A percentile compares a stretch with the other conserved stretches of the same genome.
Conservation (phyloP, 2,329 filamentous ascomycete species). For the Kalmusia sp. region DNA sequence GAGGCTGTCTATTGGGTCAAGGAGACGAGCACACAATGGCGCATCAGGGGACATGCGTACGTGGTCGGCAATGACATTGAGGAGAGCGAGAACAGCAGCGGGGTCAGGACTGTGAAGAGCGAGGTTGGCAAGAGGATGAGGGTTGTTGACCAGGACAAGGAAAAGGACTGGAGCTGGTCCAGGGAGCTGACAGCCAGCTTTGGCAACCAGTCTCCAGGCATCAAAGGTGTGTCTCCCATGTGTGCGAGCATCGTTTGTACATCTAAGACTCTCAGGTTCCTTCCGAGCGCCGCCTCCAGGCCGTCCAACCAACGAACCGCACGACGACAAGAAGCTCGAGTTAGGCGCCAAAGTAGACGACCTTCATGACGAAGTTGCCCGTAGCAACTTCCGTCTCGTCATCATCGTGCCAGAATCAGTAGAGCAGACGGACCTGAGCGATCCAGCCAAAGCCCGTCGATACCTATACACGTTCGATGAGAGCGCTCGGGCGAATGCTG, state of each 20-base stretch:
- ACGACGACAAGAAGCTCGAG: slow-evolving; percentile 52
- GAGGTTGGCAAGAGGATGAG: slow-evolving; percentile 71
- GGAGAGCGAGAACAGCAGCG: slow-evolving; percentile 59
- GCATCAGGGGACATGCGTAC: slow-evolving; percentile 78
- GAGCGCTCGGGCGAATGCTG: slow-evolving; percentile 48
- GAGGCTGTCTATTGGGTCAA: slow-evolving; percentile 86
- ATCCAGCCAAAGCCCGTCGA: slow-evolving; percentile 68
- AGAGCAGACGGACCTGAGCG: slow-evolving; percentile 75
- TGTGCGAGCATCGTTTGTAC: background rate
- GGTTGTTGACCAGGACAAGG: slow-evolving; percentile 52
- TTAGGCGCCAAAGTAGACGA: slow-evolving; percentile 72
- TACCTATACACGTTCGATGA: slow-evolving; percentile 71
- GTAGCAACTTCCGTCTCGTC: slow-evolving; percentile 83
- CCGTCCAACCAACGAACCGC: slow-evolving; percentile 53
- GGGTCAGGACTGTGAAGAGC: slow-evolving; percentile 64
- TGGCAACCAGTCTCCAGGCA: slow-evolving; percentile 82
- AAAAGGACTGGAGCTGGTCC: slow-evolving; percentile 74
- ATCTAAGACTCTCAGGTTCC: slow-evolving; percentile 58
- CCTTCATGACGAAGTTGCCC: slow-evolving; percentile 72
- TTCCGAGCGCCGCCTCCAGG: slow-evolving; percentile 65
- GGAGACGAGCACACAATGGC: slow-evolving; percentile 79
- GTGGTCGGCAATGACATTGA: slow-evolving; percentile 75
- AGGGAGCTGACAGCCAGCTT: slow-evolving; percentile 86
- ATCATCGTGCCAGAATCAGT: slow-evolving; percentile 83
- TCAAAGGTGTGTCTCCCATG: slow-evolving; percentile 65